Conservation (phyloP, 352 stramenopile genomes). For the Phytophthora palmivora region DNA sequence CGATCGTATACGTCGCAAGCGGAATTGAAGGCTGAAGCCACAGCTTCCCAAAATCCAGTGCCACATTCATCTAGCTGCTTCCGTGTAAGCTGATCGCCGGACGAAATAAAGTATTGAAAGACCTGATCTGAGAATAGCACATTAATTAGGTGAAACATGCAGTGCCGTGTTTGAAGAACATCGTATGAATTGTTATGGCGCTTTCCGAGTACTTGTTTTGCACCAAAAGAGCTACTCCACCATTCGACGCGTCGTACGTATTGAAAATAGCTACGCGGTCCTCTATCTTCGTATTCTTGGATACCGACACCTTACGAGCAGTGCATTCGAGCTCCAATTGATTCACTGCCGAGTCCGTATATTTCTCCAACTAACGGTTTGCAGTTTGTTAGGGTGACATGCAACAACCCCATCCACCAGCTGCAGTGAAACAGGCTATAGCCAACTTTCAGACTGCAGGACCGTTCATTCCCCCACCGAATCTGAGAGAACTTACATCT, state of each 20-base stretch:
- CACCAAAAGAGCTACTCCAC: neutral
- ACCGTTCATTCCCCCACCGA: too few relatives aligned
- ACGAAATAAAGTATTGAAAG: conserved; percentile 8
- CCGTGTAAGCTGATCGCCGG: conserved; percentile 2
- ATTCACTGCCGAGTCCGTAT: conserved; percentile 9
- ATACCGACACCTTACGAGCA: neutral
- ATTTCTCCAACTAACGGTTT: too few relatives aligned
- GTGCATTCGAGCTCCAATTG: conserved; percentile 24
- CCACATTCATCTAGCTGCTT: conserved; percentile 5
- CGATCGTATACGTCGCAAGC: too few relatives aligned
- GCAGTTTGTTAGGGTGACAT: too few relatives aligned
- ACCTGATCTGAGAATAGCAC: neutral
- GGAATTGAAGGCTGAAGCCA: neutral
- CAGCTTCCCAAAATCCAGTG: neutral
- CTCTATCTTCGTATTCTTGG: conserved; percentile 14
- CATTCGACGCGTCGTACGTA: conserved; percentile 2
- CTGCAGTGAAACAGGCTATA: too few relatives aligned
- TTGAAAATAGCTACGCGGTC: conserved; percentile 4
- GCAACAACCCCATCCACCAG: too few relatives aligned
- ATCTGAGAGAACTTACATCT: too few relatives aligned
- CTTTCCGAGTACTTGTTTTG: too few relatives aligned
- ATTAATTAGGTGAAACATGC: conserved; percentile 3
- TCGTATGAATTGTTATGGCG: too few relatives aligned
- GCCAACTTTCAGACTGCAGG: too few relatives aligned
- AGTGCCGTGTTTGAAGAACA: neutral